Base-by-base conservation (phyloP, 305 asterid species). In the Lippia alba region DNA sequence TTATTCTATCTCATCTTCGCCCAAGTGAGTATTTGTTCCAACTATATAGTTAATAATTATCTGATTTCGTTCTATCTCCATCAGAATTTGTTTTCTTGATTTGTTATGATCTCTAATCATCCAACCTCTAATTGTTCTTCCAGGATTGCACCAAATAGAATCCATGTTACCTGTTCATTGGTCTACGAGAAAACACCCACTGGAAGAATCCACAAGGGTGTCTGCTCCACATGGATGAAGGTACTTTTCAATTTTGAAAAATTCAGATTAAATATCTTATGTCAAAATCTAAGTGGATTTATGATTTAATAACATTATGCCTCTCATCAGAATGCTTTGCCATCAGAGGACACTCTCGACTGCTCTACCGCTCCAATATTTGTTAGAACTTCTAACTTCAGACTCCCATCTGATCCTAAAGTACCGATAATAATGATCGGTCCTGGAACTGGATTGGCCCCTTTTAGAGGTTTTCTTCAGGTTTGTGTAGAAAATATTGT, bases 161-260 rank as follows among this genome's bases (percentile, higher is more conserved):
- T 95, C 69, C 97, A 92, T n/a, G 98, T 92, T 19, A 92, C 99
- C 44, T 95, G 98, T 80, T 94, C 99, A 14, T 80, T 95, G 78
- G 99, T 95, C 56, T 66, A 83, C 57, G 99, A 92, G 77, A 87
- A 85, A 84, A 92, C 86, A 30, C 97, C 96, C 6, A 65, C 94
- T 4, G 99, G 99, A 74, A 74, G 96, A 63, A 71, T 95, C 74
- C 98, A 95, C 85, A 92, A 85, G 85, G 99, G 99, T 68, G 82
- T 94, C 54, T 90, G 98, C 82, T 94, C 99, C n/a, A 95, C 99
- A 32, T 95, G 99, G 99, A 95, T 95, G 89, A 92, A 92, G 99
- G 99, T 92, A 85, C 44, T 50, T 67, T 63, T 58, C 62, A 45
- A 54, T 5, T 65, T 70, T 6, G 33, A 61, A 14, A 67, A 6